A percentile compares a stretch with the other conserved stretches of the same genome.
Conservation (phyloP, 1,284 basidiomycete species). For the Leccinum solheimii region DNA sequence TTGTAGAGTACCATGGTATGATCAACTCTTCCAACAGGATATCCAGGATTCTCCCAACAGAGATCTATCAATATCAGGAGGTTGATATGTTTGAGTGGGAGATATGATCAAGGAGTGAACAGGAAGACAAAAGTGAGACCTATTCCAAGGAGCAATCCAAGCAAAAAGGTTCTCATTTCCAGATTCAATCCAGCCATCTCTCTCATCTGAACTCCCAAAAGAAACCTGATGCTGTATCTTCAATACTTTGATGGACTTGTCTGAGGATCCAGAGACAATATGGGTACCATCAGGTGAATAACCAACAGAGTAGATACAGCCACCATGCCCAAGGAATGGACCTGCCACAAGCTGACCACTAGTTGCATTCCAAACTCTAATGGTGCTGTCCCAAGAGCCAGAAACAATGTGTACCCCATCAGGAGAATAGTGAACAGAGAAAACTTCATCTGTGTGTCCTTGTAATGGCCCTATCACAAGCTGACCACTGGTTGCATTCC, state of each 20-base stretch:
- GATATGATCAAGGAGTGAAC: background rate
- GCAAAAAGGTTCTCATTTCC: background rate
- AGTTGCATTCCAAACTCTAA: too few species aligned
- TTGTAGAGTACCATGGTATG: too few species aligned
- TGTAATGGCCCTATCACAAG: background rate
- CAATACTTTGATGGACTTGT: background rate
- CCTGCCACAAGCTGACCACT: too few species aligned
- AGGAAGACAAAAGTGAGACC: background rate
- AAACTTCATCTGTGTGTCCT: background rate
- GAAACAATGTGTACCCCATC: background rate
- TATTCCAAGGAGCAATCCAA: background rate
- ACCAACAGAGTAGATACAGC: fast-evolving
- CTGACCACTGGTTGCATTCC: background rate
- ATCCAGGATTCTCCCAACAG: background rate
- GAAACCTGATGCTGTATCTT: background rate
- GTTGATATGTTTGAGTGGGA: background rate
- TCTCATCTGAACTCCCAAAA: background rate
- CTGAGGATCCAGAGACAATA: background rate
- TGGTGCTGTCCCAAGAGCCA: too few species aligned
- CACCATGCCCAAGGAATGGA: too few species aligned
- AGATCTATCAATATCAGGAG: background rate
- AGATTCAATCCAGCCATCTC: background rate
- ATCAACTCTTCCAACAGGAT: background rate
- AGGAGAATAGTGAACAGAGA: background rate
- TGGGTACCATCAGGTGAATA: background rate